Conservation (phyloP, 257 asterid genomes). For the Solanum sejunctum region DNA sequence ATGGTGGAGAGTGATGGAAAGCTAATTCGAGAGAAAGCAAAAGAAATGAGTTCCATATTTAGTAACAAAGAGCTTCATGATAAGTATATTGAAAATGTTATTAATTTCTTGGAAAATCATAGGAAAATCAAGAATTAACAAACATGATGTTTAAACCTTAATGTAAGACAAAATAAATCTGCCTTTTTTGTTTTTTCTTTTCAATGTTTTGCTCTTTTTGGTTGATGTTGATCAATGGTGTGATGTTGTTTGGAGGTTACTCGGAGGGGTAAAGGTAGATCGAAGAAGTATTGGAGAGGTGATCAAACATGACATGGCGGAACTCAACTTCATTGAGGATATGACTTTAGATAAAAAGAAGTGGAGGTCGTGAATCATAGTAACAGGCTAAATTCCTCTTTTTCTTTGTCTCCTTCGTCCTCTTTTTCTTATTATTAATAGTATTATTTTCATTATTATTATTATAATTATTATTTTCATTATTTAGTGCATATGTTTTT, state of each 20-base stretch:
- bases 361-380: too few species aligned
- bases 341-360: too few species aligned
- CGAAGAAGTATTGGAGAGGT: too few species aligned
- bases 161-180: background rate
- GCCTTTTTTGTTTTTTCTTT: background rate
- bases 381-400: too few species aligned
- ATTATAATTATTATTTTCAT: too few species aligned
- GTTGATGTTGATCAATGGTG: background rate
- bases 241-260: background rate
- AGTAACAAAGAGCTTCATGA: slow-evolving; percentile 7
- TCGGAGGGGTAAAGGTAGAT: too few species aligned
- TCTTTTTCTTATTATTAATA: too few species aligned
- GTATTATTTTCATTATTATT: too few species aligned
- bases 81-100: background rate
- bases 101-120: background rate
- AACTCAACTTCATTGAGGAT: too few species aligned
- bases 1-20: slow-evolving; percentile 40
- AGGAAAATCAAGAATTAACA: background rate
- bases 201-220: background rate
- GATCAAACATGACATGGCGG: too few species aligned
- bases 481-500: too few species aligned
- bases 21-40: slow-evolving; percentile 38
- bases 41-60: slow-evolving; percentile 27
- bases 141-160: background rate
- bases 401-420: too few species aligned